Base-by-base conservation (phyloP, 192 early-diverging fungal genomes). In the Coemansia sp. region DNA sequence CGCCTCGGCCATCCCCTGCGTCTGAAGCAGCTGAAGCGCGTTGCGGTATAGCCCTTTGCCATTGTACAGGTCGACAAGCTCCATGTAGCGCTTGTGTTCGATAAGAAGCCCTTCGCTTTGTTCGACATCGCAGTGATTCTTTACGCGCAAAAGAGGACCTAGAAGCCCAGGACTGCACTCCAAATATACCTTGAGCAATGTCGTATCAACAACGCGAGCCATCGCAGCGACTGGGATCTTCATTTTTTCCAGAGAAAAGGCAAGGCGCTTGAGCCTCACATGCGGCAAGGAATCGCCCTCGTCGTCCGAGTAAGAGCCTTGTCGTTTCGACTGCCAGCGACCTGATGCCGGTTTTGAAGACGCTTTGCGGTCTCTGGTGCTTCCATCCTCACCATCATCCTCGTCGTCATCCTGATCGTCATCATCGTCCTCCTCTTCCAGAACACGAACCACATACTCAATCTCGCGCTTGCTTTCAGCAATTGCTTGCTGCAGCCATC, bases 41-140 rank as follows among this genome's bases (percentile, higher is more conserved):
- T 94, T 94, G 28, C 87, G 86, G 77, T 96, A 94, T 29, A 92
- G 86, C 9, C 91, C 91, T 69, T 95, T 95, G 62, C 91, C 90
- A 45, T 92, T 85, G 74, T 97, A 99, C 52, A 99, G 83, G 63
- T 96, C 95, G n/a, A 97, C 90, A 15, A 99, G 75, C 76, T 96
- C 95, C 33, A 79, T 71, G 64, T 89, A 89, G 80, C 93, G 94
- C 83, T 88, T 85, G 61, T 86, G 84, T 33, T 91, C 86, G 31
- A 90, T 73, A 66, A 99, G 81, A 18, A 97, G 79, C 33, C 69
- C 83, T 70, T 96, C 95, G 49, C 88, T 87, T 53, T 91, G 88
- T 64, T 92, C 86, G 2, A 96, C 84, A 68, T 95, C 90, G 71
- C 95, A 97, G 40, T 74, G 37, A 74, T 90, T 88, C 67, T 96